A percentile compares a stretch with the other conserved stretches of the same genome.
These are phyloP conservation scores for Dalbergia cultrata DNA, from an alignment of 306 rosid genomes.

Conservation along the genomic window DNA sequence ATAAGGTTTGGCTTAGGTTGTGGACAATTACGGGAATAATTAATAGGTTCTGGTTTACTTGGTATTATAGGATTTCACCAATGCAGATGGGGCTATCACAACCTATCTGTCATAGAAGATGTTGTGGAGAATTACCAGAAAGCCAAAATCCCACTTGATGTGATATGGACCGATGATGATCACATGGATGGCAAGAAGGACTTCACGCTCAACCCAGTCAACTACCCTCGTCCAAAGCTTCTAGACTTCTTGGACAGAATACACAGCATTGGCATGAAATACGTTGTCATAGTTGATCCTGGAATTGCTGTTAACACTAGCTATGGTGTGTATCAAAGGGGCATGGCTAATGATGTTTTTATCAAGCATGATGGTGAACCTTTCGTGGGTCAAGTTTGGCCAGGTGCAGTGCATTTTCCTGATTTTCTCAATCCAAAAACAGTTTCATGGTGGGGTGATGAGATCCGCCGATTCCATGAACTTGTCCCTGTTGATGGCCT, in stretches of 20 bases:
- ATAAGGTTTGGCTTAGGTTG: neutral
- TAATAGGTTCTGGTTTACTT: neutral
- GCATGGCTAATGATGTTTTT: slow-evolving; percentile 77
- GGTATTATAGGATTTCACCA: slow-evolving; percentile 82
- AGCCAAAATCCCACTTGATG: slow-evolving; percentile 89
- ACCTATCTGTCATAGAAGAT: slow-evolving; percentile 83
- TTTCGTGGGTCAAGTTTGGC: slow-evolving; percentile 94
- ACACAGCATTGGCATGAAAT: slow-evolving; percentile 88
- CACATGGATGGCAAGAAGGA: slow-evolving; percentile 95
- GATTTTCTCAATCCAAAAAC: slow-evolving; percentile 92
- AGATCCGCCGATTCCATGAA: slow-evolving; percentile 87
- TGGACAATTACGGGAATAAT: neutral
- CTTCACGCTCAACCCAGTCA: slow-evolving; percentile 75
- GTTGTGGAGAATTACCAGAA: slow-evolving; percentile 84
- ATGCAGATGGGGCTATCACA: slow-evolving; percentile 96
- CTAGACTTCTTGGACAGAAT: slow-evolving; percentile 75
- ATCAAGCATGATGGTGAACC: slow-evolving; percentile 87
- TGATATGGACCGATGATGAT: slow-evolving; percentile 93
- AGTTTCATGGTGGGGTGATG: slow-evolving; percentile 91
- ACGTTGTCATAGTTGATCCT: slow-evolving; percentile 86
- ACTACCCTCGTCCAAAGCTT: slow-evolving; percentile 85
- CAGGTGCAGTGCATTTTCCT: slow-evolving; percentile 91
- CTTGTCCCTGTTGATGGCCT: slow-evolving; percentile 95
- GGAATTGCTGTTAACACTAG: slow-evolving; percentile 79
- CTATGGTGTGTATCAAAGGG: slow-evolving; percentile 87